Evolutionary conservation across 73 alveolate genomes (phyloP), one percentile per base, ranked within the genome.

Genomic region (Stentor coeruleus): DNA sequence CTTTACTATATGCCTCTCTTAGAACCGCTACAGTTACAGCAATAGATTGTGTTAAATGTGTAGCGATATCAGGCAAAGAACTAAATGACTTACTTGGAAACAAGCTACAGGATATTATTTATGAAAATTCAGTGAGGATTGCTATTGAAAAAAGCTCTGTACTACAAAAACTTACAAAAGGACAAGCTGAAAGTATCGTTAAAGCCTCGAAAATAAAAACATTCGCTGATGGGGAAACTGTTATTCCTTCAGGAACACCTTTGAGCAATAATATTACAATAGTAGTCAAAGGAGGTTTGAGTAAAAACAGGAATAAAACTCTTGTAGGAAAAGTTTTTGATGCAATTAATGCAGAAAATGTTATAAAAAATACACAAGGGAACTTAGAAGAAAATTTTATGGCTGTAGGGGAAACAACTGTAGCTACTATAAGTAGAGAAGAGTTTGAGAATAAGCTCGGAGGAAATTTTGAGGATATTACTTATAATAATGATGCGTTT

Each of bases 1-100:
- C 94, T 3, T 80, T 88, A 38, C 87, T 88, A 42, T 38, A 74
- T 40, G 74, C 82, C 40, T 82, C 81, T 33, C 87, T 82, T 35
- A 57, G 93, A 49, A 74, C 92, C 38, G 93, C 93, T 4, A 76
- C 93, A 1, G 92, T 87, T 4, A 85, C 35, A 59, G 93, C 92
- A 41, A 35, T 75, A 31, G 58, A 15, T n/a, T 11, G 39, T 14
- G 83, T 35, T 6, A 75, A 1, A 6, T 39, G 41, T 20, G 35
- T 75, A n/a, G 26, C 59, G 20, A 20, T 75, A n/a, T 15, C 35
- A 20, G 38, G 83, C 33, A 66, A 38, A 1, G 72, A 37, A 15
- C 83, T 75, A 6, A 75, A 28, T 0, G 30, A 35, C 20, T n/a
- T 35, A 1, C 72, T 75, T 39, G 83, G 83, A 0, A 75, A 40